A percentile compares a stretch with the other conserved stretches of the same genome.
phyloP scores from a whole-genome alignment of 2,329 filamentous ascomycete species.

The Pseudogymnoascus sp. region DNA sequence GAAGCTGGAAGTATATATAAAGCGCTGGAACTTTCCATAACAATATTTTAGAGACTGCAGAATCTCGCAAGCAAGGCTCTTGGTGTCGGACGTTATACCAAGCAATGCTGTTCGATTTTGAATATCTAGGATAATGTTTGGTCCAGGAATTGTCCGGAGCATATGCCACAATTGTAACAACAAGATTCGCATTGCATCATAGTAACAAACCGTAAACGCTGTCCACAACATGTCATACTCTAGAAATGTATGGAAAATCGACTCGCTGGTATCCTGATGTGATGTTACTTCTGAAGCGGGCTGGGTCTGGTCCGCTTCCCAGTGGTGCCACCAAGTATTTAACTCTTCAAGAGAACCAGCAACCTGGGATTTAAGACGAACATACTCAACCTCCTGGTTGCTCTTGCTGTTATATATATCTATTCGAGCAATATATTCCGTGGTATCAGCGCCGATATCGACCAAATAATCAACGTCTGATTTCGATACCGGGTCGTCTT shows the following conservation, averaged over 20 bases:
- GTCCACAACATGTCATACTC: slow-evolving; percentile 11
- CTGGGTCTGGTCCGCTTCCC: slow-evolving; percentile 4
- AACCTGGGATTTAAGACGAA: slow-evolving; percentile 9
- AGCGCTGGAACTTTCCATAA: slow-evolving; percentile 5
- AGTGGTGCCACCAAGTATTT: slow-evolving; percentile 14
- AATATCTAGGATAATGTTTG: neutral
- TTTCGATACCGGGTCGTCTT: slow-evolving; percentile 14
- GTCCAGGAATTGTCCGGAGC: neutral
- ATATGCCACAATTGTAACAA: slow-evolving; percentile 12
- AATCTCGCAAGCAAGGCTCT: slow-evolving; percentile 13
- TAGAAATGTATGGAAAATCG: slow-evolving; percentile 11
- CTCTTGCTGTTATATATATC: neutral
- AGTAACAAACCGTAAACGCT: slow-evolving; percentile 13
- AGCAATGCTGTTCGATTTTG: slow-evolving; percentile 9
- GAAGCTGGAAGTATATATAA: slow-evolving; percentile 11
- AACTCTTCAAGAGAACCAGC: slow-evolving; percentile 10
- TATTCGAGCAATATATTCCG: slow-evolving; percentile 3
- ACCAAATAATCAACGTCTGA: slow-evolving; percentile 14
- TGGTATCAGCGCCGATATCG: slow-evolving; percentile 12
- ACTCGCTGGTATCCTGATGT: neutral
- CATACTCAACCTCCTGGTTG: neutral
- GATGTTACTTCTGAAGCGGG: slow-evolving; percentile 1
- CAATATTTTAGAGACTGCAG: slow-evolving; percentile 15
- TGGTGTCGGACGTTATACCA: slow-evolving; percentile 12
- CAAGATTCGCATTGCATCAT: neutral